Percentiles rank a stretch among this genome's conserved stretches.
These are phyloP conservation scores for Trametes gibbosa DNA, from an alignment of 768 basidiomycete species.

Conservation along the genomic window DNA sequence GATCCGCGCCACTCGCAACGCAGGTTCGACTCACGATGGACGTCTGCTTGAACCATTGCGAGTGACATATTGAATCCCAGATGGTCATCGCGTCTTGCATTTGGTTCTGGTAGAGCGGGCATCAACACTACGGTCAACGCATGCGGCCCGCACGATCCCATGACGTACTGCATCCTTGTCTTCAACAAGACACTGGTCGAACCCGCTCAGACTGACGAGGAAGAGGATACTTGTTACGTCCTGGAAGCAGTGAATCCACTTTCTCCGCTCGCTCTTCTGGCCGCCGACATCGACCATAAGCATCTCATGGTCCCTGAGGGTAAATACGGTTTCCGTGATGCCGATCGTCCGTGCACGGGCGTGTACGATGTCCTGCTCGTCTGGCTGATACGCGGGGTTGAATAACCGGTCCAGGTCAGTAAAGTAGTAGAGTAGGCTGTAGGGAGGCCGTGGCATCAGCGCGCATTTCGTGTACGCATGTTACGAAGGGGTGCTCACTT, in stretches of 20 bases:
- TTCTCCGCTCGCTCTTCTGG: conserved; percentile 89
- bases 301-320: conserved; percentile 76
- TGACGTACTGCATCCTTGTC: conserved; percentile 81
- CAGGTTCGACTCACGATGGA: conserved; percentile 66
- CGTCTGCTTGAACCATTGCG: conserved; percentile 94
- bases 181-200: conserved; percentile 92
- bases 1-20: too few species aligned
- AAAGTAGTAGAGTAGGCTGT: conserved; percentile 75
- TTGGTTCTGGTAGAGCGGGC: conserved; percentile 64
- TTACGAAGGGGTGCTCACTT: conserved; percentile 50
- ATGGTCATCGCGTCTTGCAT: conserved; percentile 99
- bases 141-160: not conserved
- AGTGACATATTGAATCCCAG: conserved; percentile 97
- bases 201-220: conserved; percentile 87
- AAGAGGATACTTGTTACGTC: conserved; percentile 93
- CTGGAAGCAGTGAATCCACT: conserved; percentile 95
- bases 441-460: conserved; percentile 7
- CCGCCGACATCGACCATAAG: conserved; percentile 94
- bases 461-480: not conserved
- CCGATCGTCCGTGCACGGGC: conserved; percentile 87
- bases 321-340: conserved; percentile 86
- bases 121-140: not conserved
- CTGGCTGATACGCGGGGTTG: conserved; percentile 65
- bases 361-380: conserved; percentile 85
- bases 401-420: conserved; percentile 79